Base-by-base conservation (phyloP, 140 eudicot genomes). In the Oenanthe javanica region DNA sequence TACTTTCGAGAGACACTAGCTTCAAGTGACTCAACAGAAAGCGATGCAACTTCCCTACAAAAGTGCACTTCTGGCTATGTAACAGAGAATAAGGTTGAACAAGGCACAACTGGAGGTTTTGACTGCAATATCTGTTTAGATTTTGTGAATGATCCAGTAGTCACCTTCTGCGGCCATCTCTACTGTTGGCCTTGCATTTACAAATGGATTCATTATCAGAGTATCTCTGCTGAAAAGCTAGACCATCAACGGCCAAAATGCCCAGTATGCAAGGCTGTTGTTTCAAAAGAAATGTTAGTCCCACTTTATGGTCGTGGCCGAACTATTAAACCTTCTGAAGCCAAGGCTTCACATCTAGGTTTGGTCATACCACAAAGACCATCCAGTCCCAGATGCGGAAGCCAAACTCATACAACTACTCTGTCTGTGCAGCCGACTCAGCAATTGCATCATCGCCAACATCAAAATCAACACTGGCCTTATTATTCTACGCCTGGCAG, bases 141-240 rank as follows among this genome's bases (percentile, higher is more conserved):
- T 51, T 36, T 43, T 0, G 97, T 91, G 73, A 85, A 86, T 8
- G 98, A 94, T 72, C 98, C 98, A 0, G 97, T 94, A 72, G 96
- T 94, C 42, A 94, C 98, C 50, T 80, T 91, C 2, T 94, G 98
- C 43, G 98, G 98, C 2, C 98, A 94, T 77, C 96, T 94, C 85
- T 94, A 91, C 55, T 94, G 98, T 40, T 94, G 98, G 98, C 97
- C 96, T 18, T 94, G 98, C 82, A 93, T 93, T 51, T 93, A 93
- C 90, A 84, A 83, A 79, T 93, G 98, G 98, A 85, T 93, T 23
- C 87, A 85, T 79, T 85, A 81, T 83, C 93, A 84, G 36, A 75
- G 76, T 18, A 72, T 80, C 77, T 80, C 87, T 13, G 66, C 85
- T 9, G 89, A 86, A 66, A 52, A 82, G 59, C 80, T 51, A 2